Base-by-base conservation (phyloP, 805 yeast species). In the Candida argentea region DNA sequence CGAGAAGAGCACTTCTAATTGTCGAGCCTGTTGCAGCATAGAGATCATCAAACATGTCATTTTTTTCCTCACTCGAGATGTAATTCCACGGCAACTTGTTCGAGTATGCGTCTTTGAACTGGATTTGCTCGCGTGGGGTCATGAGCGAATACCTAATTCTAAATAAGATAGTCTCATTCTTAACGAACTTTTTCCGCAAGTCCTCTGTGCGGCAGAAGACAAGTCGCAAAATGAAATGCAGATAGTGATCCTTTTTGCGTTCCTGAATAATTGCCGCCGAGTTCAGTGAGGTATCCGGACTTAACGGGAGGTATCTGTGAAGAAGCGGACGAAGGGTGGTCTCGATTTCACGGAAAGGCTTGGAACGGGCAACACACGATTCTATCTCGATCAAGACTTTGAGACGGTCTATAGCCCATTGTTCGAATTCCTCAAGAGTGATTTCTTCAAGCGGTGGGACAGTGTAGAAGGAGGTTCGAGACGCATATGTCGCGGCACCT, bases 391-490 rank as follows among this genome's bases (percentile, higher is more conserved):
- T 69, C 33, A 91, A 62, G 6, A 91, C 72, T 46, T 79, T 76
- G 37, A 89, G 63, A 34, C 99, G 61, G 46, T 89, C 97, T 30
- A 91, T 78, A 4, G 97, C 97, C 95, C 96, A 91, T 4, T 67
- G 65, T 55, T 91, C 98, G 53, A 91, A 91, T 44, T 91, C 83
- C 38, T 87, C 96, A 11, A 91, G 54, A 0, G 96, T 84, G 43
- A 91, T 76, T 52, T 91, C 97, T 9, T 77, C 75, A 18, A 67
- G 55, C 1, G 97, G 97, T 7, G 94, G 91, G 5, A 59, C 38
- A 15, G 62, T 70, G 54, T 91, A 91, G 44, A 89, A 73, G 13
- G 84, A 74, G 27, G 91, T 59, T 28, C 93, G 64, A 20, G 71
- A 59, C 7, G 73, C 68, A 47, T 78, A 75, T 22, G 64, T 14